Percentiles rank a stretch among this genome's conserved stretches.
These are phyloP conservation scores for Vickermania spadyakhi DNA, from an alignment of 208 protist species.

Conservation along the genomic window DNA sequence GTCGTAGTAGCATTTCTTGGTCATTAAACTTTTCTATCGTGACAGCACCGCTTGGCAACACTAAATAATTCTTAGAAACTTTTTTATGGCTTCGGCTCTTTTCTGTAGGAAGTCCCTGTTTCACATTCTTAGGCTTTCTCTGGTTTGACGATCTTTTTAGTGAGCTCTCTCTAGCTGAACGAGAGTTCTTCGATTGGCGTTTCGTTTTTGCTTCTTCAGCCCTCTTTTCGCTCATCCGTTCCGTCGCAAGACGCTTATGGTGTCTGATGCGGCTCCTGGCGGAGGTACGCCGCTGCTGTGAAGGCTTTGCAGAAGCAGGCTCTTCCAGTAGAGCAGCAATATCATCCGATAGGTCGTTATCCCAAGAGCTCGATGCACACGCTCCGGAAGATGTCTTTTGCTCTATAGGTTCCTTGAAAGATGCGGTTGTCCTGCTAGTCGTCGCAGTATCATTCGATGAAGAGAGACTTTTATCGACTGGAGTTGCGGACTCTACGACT, in stretches of 20 bases:
- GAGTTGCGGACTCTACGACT: no score
- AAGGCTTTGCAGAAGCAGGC: not conserved
- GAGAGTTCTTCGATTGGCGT: no score
- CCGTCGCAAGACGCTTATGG: conserved; percentile 25
- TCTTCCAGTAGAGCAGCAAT: conserved; percentile 4
- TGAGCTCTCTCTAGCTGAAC: no score
- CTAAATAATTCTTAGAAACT: no score
- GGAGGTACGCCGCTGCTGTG: conserved; percentile 6
- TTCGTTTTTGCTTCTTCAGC: not conserved
- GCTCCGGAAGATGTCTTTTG: not conserved
- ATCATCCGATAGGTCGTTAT: conserved; percentile 2
- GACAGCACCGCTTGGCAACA: conserved; percentile 34
- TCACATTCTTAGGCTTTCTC: no score
- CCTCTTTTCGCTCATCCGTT: conserved; percentile 8
- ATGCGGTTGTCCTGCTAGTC: no score
- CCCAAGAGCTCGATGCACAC: conserved; percentile 4
- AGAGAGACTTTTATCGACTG: no score
- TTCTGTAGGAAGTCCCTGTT: no score
- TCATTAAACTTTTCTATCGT: conserved; percentile 57
- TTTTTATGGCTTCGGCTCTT: no score
- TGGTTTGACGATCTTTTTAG: no score
- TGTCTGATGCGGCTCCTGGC: conserved; percentile 35
- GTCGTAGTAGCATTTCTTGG: conserved; percentile 43
- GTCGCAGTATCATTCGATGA: no score
- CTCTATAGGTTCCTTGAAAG: no score